Evolutionary conservation across 169 alveolate genomes (phyloP), one percentile per base, ranked within the genome.

Genomic region (Cryptosporidium meleagridis): DNA sequence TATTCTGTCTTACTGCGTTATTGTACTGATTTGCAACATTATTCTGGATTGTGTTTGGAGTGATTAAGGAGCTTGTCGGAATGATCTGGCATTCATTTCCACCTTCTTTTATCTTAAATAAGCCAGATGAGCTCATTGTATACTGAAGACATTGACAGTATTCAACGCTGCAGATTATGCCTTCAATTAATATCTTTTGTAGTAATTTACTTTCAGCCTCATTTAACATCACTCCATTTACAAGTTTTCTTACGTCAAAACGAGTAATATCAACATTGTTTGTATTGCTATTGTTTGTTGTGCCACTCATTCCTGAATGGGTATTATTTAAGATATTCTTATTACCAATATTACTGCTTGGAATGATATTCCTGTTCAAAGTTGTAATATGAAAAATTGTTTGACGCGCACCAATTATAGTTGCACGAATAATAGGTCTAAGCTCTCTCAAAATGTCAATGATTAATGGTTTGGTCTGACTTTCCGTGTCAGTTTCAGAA

Each of bases 121-220:
- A 26, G 45, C 48, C 29, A 6, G 89, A 2, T 16, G 59, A 44
- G 53, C 65, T 65, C 62, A 41, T 59, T 41, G 75, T 62, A 62
- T 59, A 80, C 44, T 80, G 89, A 59, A 80, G 65, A 29, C 80
- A 37, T 37, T 37, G 53, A 23, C 89, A 41, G 44, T 80, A 80
- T 35, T 80, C 89, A 16, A 80, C 75, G 45, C 89, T 80, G 44
- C 89, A 80, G 26, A 80, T 80, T 37, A 80, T 80, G 41, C 89
- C 89, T 41, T 80, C 89, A 29, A 80, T 65, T 8, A 80, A 16
- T 62, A 80, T 80, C 33, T 80, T 59, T 45, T 80, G 89, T 1
- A 80, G 35, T 62, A 80, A 14, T 59, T 37, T 80, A 65, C 89
- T 80, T 39, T 80, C 89, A 3, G 72, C 41, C 41, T 80, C 89